Conservation (phyloP, 305 asterid genomes). For the Striga hermonthica region DNA sequence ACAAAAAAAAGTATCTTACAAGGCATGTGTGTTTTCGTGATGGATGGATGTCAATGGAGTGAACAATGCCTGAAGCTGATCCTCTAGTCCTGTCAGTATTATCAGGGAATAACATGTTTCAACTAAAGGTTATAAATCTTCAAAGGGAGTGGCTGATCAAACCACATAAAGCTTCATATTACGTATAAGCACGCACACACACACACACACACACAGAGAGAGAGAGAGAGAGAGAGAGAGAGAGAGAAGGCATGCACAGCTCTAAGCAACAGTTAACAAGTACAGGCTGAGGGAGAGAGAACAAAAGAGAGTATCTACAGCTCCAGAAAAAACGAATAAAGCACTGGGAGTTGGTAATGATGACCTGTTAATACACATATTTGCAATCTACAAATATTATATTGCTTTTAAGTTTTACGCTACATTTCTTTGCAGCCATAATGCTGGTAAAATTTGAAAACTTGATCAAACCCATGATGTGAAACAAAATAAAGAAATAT, state of each 20-base stretch:
- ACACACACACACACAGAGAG: no score
- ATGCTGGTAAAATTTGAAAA: conserved; percentile 1
- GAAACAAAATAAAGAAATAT: conserved; percentile 13
- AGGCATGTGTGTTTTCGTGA: conserved; percentile 89
- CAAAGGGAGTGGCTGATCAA: conserved; percentile 20
- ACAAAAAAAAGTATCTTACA: conserved; percentile 47
- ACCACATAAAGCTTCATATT: background rate
- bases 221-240: no score
- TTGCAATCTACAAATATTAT: background rate
- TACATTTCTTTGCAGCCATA: conserved; percentile 7
- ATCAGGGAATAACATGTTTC: conserved; percentile 27
- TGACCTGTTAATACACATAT: background rate
- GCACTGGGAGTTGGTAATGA: conserved; percentile 7
- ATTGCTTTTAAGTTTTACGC: background rate
- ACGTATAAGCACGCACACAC: no score
- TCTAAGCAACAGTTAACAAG: no score
- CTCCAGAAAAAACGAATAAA: conserved; percentile 10
- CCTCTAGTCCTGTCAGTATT: conserved; percentile 51
- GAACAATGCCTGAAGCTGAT: conserved; percentile 64
- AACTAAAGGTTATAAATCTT: conserved; percentile 3
- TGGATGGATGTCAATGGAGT: conserved; percentile 80
- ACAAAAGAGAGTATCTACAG: background rate
- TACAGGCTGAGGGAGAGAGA: background rate
- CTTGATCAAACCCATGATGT: conserved; percentile 19
- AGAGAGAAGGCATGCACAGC: no score